phyloP scores from a whole-genome alignment of 768 basidiomycete species.

The Mycena olivaceomarginata region DNA sequence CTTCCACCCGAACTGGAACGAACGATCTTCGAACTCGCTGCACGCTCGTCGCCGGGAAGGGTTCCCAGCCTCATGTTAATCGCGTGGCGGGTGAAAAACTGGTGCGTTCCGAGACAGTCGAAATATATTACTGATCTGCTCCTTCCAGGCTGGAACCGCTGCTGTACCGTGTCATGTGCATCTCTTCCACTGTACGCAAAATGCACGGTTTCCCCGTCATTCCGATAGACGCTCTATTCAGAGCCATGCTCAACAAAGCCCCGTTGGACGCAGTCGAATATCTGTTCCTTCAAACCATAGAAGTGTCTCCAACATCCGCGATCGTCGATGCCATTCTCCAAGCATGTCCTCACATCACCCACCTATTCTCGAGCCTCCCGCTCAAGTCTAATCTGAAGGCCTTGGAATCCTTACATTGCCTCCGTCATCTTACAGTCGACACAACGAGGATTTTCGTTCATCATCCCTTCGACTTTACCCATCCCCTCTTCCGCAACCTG shows the following conservation, averaged over 20 bases:
- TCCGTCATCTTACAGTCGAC: not conserved
- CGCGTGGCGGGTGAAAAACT: conserved; percentile 2
- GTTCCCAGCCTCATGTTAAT: not conserved
- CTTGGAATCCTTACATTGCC: not conserved
- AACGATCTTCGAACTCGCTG: not conserved
- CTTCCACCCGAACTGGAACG: conserved; percentile 3
- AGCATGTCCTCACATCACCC: not conserved
- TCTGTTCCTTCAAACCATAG: not conserved
- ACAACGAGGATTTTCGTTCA: not conserved
- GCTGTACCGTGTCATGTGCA: not conserved
- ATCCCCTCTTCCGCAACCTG: not conserved
- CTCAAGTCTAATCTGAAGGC: not conserved
- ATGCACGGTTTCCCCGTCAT: not conserved
- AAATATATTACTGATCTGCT: not conserved
- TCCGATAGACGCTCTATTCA: not conserved
- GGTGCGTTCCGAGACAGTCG: not conserved
- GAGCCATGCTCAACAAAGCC: not conserved
- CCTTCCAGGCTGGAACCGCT: conserved; percentile 4
- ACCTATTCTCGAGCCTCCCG: not conserved
- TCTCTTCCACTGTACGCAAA: not conserved
- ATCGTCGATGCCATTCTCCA: not conserved
- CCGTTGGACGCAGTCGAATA: not conserved
- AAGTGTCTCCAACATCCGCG: not conserved
- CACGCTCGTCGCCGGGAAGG: not conserved
- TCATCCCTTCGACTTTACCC: not conserved